These are phyloP conservation scores for Pythium aristosporum DNA, from an alignment of 352 stramenopile genomes.

Conservation along the genomic window DNA sequence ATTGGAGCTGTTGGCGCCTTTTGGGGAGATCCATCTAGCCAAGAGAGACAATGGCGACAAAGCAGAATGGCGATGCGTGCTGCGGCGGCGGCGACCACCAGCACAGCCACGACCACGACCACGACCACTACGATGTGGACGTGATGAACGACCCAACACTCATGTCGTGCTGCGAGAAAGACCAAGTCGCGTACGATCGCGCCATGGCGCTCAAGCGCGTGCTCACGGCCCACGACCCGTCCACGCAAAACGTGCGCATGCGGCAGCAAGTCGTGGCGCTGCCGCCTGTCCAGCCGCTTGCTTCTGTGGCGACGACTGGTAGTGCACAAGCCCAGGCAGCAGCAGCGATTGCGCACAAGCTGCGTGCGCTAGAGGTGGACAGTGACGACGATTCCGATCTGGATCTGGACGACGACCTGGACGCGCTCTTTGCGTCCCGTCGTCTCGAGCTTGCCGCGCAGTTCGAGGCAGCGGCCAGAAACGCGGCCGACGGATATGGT, in stretches of 20 bases:
- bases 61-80: constrained; percentile 5
- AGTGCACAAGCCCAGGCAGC: constrained; percentile 12
- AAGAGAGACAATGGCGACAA: not conserved
- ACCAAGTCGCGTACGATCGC: constrained; percentile 54
- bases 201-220: constrained; percentile 64
- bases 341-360: constrained; percentile 5
- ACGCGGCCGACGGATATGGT: constrained; percentile 54
- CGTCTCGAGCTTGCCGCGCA: constrained; percentile 49
- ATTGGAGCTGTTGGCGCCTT: not conserved
- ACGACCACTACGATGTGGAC: constrained; percentile 34
- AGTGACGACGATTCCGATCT: constrained; percentile 33
- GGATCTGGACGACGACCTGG: constrained; percentile 47
- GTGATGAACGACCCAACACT: constrained; percentile 58
- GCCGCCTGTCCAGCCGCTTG: constrained; percentile 16
- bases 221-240: constrained; percentile 56
- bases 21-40: not conserved
- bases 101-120: constrained; percentile 30
- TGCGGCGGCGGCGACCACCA: constrained; percentile 22
- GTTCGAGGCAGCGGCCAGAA: constrained; percentile 39
- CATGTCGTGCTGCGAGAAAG: constrained; percentile 63
- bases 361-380: constrained; percentile 20
- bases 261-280: constrained; percentile 61
- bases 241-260: constrained; percentile 47
- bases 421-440: constrained; percentile 37
- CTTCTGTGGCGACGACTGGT: not conserved